Conservation (phyloP, 805 yeast genomes). For the Blastobotrys terrestris region DNA sequence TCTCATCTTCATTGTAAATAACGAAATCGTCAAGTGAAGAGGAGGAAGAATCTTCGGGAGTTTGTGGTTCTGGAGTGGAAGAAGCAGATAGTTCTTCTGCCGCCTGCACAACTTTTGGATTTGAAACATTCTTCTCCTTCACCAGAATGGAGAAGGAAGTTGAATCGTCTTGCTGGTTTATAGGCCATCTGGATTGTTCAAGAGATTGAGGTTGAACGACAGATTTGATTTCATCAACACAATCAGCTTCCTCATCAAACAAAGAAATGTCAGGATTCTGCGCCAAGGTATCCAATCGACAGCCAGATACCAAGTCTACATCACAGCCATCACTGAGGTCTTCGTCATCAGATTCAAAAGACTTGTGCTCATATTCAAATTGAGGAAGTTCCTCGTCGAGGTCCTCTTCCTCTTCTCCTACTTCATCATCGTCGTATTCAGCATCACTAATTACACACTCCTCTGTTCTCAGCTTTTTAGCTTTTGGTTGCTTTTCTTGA, state of each 20-base stretch:
- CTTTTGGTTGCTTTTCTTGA: not conserved
- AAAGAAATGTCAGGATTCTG: not conserved
- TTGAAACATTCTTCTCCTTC: not conserved
- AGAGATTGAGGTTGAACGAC: conserved; percentile 1
- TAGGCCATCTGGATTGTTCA: conserved; percentile 20
- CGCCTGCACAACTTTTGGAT: not conserved
- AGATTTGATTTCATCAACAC: not conserved
- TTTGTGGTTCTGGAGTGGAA: not conserved
- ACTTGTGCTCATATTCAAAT: conserved; percentile 11
- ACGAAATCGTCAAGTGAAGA: not conserved
- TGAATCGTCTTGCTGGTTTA: conserved; percentile 21
- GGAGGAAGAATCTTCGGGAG: not conserved
- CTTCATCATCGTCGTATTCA: conserved; percentile 6
- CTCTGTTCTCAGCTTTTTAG: not conserved
- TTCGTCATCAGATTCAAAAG: not conserved
- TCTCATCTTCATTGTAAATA: not conserved
- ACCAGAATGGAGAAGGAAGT: conserved; percentile 23
- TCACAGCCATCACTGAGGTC: not conserved
- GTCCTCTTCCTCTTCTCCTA: conserved; percentile 7
- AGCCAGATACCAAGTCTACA: not conserved
- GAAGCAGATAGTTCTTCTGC: not conserved
- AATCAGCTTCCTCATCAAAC: conserved; percentile 2
- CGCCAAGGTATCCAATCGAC: not conserved
- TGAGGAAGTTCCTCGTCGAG: conserved; percentile 13
- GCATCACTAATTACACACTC: not conserved